Conservation (phyloP, 202 grass and related monocot genomes). For the Zoysia matrella region DNA sequence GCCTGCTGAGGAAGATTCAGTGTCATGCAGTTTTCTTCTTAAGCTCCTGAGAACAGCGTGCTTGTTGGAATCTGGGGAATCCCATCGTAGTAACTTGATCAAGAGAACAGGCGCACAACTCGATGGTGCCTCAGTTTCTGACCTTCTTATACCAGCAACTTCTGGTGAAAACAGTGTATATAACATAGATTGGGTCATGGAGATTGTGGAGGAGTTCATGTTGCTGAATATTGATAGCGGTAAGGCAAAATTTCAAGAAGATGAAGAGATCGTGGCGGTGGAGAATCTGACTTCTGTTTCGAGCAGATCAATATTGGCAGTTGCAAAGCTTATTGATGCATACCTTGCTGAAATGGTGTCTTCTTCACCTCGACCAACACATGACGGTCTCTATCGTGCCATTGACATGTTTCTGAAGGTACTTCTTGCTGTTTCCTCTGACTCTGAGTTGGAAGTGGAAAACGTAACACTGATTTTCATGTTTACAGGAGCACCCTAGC, state of each 20-base stretch:
- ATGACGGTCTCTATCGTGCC: slow-evolving; percentile 90
- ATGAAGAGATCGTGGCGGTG: slow-evolving; percentile 63
- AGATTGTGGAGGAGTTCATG: slow-evolving; percentile 76
- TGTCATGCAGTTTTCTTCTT: too few relatives aligned
- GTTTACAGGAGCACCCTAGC: slow-evolving; percentile 79
- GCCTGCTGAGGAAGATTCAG: slow-evolving; percentile 32
- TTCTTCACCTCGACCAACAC: slow-evolving; percentile 54
- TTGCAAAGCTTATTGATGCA: slow-evolving; percentile 87
- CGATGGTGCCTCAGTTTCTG: slow-evolving; percentile 4
- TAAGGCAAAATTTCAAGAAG: slow-evolving; percentile 42
- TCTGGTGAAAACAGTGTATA: slow-evolving; percentile 46
- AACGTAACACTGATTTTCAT: slow-evolving; percentile 1
- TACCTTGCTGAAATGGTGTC: slow-evolving; percentile 87
- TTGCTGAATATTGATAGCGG: slow-evolving; percentile 44
- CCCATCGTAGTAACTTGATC: slow-evolving; percentile 53
- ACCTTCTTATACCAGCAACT: slow-evolving; percentile 68
- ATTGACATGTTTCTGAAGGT: slow-evolving; percentile 99
- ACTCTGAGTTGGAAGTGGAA: background rate
- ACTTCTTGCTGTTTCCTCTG: slow-evolving; percentile 24
- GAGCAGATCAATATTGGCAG: slow-evolving; percentile 57
- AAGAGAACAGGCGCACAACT: slow-evolving; percentile 76
- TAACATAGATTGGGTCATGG: slow-evolving; percentile 63
- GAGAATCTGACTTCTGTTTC: slow-evolving; percentile 52
- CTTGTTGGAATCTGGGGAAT: slow-evolving; percentile 66
- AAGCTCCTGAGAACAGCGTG: slow-evolving; percentile 69